Percentiles rank a stretch among this genome's conserved stretches.
These are phyloP conservation scores for Phytophthora cactorum DNA, from an alignment of 352 stramenopile species.

Conservation along the genomic window DNA sequence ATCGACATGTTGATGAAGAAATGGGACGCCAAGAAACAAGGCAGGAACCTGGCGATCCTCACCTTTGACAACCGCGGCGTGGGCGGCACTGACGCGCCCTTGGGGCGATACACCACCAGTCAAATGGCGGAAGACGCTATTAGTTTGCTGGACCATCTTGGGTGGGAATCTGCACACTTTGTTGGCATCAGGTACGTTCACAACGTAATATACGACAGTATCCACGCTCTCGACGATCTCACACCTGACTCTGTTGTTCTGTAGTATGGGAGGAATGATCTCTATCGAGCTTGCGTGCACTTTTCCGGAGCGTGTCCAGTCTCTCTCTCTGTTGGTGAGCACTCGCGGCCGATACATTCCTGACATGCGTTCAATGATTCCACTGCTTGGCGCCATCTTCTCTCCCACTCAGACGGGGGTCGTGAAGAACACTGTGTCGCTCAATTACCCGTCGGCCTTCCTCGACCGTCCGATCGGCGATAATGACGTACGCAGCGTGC, in stretches of 20 bases:
- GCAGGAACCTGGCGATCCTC: conserved; percentile 39
- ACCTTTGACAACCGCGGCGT: conserved; percentile 59
- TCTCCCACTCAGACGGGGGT: conserved; percentile 36
- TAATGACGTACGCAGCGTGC: conserved; percentile 28
- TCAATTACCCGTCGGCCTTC: conserved; percentile 53
- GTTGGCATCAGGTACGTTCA: conserved; percentile 40
- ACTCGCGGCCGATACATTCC: conserved; percentile 43
- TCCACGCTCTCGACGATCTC: conserved; percentile 1
- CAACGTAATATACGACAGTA: conserved; percentile 9
- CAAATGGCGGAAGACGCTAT: conserved; percentile 51
- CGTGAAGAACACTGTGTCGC: conserved; percentile 36
- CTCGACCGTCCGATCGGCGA: conserved; percentile 37
- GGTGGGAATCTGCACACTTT: conserved; percentile 44
- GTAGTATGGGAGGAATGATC: conserved; percentile 61
- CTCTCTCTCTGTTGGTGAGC: conserved; percentile 52
- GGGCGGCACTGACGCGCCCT: conserved; percentile 41
- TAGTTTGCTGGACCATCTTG: conserved; percentile 45
- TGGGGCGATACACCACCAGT: conserved; percentile 49
- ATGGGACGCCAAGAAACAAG: conserved; percentile 35
- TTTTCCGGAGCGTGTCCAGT: conserved; percentile 44
- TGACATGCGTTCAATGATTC: conserved; percentile 33
- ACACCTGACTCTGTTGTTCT: conserved; percentile 7
- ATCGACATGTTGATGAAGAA: conserved; percentile 49
- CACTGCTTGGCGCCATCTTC: conserved; percentile 41
- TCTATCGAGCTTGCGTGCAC: conserved; percentile 46